Base-by-base conservation (phyloP, 2,329 filamentous ascomycete species). In the Leptographium wingfieldii region DNA sequence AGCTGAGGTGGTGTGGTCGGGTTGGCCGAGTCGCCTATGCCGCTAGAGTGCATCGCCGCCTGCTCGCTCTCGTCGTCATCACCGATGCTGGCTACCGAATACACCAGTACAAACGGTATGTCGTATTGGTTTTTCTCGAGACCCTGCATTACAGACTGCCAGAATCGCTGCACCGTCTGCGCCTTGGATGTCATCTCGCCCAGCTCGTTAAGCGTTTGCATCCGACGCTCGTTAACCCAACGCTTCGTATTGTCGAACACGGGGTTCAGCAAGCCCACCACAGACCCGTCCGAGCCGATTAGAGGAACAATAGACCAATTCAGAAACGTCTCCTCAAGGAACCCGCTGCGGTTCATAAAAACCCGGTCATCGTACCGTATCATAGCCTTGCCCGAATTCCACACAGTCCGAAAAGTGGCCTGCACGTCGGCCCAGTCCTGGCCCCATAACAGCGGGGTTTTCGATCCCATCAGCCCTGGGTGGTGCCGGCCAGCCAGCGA, bases 301-400 rank as follows among this genome's bases (percentile, higher is more conserved):
- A 92, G 77, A 0, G 89, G 89, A 31, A 92, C 86, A 51, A 92
- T 84, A 1, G 84, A 88, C 88, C 88, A 92, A 14, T 86, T 88
- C 69, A 92, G 92, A 68, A 88, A 92, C 0, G 87, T 84, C 68
- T 94, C 89, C 70, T 95, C 88, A 1, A 90, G 72, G 63, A 81
- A 90, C 1, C 84, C 82, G 63, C 83, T 81, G 9, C 89, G 81
- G 55, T 80, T 76, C 38, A 94, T 79, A 66, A 91, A 90, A 1
- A 92, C 75, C 60, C 83, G 83, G 63, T 92, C 87, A 66, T 94
- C 89, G 64, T 92, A 85, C 70, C 91, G 92, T 86, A 92, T 89
- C 0, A 85, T 90, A 0, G 88, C 86, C 72, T 91, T 85, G 0
- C 88, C 90, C 5, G 84, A 86, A 48, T 80, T 72, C 70, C 80